A percentile compares a stretch with the other conserved stretches of the same genome.
These are phyloP conservation scores for Pythium sp. DNA, from an alignment of 352 stramenopile species.

Conservation along the genomic window DNA sequence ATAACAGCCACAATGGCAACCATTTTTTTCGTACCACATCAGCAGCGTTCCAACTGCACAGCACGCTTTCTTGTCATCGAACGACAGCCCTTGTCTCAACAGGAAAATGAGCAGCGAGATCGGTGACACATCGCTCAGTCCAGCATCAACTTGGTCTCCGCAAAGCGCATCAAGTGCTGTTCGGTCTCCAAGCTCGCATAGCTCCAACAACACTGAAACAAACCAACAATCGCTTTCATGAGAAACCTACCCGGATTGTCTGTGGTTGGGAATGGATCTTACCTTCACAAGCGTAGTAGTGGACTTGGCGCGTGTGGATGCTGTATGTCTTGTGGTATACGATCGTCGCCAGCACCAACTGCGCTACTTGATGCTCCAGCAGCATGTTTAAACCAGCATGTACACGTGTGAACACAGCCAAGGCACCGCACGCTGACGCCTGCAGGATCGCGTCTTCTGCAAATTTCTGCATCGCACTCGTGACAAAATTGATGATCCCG, in stretches of 20 bases:
- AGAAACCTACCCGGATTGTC: too few relatives aligned
- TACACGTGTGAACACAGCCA: conserved; percentile 71
- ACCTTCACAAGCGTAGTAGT: conserved; percentile 84
- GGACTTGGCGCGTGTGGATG: conserved; percentile 79
- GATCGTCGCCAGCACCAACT: conserved; percentile 65
- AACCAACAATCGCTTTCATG: background rate
- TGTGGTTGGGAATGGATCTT: background rate
- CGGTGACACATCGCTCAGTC: conserved; percentile 43
- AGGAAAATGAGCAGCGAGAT: conserved; percentile 74
- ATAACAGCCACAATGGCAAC: background rate
- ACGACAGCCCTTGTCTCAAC: conserved; percentile 61
- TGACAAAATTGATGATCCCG: conserved; percentile 55
- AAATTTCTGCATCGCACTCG: conserved; percentile 62
- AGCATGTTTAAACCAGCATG: conserved; percentile 47
- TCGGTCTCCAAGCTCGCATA: conserved; percentile 66
- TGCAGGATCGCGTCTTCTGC: conserved; percentile 78
- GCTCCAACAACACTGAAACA: conserved; percentile 54
- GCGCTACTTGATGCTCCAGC: conserved; percentile 48
- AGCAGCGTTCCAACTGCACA: conserved; percentile 72
- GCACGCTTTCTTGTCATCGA: conserved; percentile 80
- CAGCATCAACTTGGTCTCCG: conserved; percentile 21
- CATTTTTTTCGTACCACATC: conserved; percentile 46
- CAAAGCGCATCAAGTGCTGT: conserved; percentile 55
- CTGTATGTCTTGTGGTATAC: conserved; percentile 81
- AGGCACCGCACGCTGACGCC: conserved; percentile 63